Base-by-base conservation (phyloP, 2,329 filamentous ascomycete genomes). In the Nemania sp. region DNA sequence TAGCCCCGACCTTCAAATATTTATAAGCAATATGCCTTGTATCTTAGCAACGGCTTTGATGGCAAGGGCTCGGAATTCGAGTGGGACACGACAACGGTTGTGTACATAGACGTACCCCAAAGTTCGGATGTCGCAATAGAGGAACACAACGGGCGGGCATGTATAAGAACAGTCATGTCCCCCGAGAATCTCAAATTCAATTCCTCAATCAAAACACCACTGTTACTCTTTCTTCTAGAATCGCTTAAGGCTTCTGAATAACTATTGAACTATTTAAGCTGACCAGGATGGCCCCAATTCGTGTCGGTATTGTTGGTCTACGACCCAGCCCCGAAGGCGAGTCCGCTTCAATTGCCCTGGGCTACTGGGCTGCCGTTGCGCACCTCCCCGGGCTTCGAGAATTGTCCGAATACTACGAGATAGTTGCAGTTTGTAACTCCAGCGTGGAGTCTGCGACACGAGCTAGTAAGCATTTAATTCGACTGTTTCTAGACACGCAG, bases 381-480 rank as follows among this genome's bases (percentile, higher is more conserved):
- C 82, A 85, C 64, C 73, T 84, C 0, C 79, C 77, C 0, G 78
- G 79, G 29, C 64, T 82, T 1, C 71, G 70, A 11, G 73, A 74
- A 2, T 45, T 71, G 59, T 76, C 76, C 1, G 59, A 77, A 2
- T 75, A 79, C 5, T 86, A 85, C 73, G 76, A 82, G 32, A 82
- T 87, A 66, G 80, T 81, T n/a, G 85, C 84, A 7, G 77, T 87
- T 1, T 81, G 82, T 70, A 87, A 87, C 75, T 83, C 81, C 20
- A 81, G 78, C 11, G 75, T 81, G 43, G 77, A 80, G 6, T 81
- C 81, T 1, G 83, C 84, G 0, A 70, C 78, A 53, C 77, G 74
- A 18, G 82, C 85, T 4, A 82, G 67, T 70, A 70, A 55, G 67
- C 6, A 13, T 6, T 6, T 1, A 32, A 26, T 2, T 24, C 8